Evolutionary conservation across 116 monocot genomes (phyloP), one percentile per base, ranked within the genome.

Genomic region (Papilionanthe hybrid): DNA sequence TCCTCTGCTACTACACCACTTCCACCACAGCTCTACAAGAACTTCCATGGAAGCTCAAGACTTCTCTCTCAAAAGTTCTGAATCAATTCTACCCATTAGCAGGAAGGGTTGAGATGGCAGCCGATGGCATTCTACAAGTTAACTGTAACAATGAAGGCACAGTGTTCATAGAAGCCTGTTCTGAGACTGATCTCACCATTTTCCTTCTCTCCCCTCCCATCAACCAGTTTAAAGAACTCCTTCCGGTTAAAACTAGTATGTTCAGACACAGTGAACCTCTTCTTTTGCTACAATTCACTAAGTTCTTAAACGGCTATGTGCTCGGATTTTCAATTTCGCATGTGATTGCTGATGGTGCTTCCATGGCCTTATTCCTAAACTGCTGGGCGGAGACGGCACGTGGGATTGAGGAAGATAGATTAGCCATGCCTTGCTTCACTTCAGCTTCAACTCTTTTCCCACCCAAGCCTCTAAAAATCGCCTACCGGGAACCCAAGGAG

Each of bases 81-180:
- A 72, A 32, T 8, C 75, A 69, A 72, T 84, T 84, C 55, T 87
- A 81, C 42, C 87, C 84, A 5, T 47, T 87, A 15, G 87, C 87
- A 47, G 87, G 81, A 29, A 73, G 81, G 55, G 81, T 84, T 81
- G 60, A 20, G 42, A 75, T 27, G 5, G 48, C 82, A 42, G 55
- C 44, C 5, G 55, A 72, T 25, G 73, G 55, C 23, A 80, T 42
- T 42, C 53, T 53, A 53, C 4, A 53, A 4, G 15, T 53, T 15
- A 53, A 53, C 53, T 53, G 53, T 53, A 18, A 53, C 15, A 53
- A 53, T 15, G 15, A 53, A 15, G 53, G 53, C 15, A 4, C 53
- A 53, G 53, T 53, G 53, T 53, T 53, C 53, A 53, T 53, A 53
- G 53, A 53, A 53, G 53, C 53, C 17, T 53, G 15, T 17, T 53